Evolutionary conservation across 2,329 filamentous ascomycete genomes (phyloP).

Genomic region (Colletotrichum abscissum): DNA sequence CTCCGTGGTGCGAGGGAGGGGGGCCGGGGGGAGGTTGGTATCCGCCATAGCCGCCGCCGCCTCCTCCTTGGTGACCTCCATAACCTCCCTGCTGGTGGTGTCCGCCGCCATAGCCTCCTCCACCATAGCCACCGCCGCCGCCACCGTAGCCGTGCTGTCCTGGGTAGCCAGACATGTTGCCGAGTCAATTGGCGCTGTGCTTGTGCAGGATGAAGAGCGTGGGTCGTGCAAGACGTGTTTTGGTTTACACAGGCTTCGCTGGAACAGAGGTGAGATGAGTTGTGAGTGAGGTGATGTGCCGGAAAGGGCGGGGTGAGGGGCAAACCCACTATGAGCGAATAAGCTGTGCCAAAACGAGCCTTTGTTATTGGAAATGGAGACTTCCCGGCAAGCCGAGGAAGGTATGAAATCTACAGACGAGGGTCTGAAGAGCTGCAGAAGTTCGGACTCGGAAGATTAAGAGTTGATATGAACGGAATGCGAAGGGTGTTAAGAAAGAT

Average conservation of each 20-base stretch:
- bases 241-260: constrained; percentile 4
- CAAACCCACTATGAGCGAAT: constrained; percentile 23
- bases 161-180: constrained; percentile 48
- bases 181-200: background rate
- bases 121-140: constrained; percentile 40
- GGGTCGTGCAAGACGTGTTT: background rate
- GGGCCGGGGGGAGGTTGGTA: constrained; percentile 43
- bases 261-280: background rate
- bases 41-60: constrained; percentile 43
- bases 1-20: constrained; percentile 39
- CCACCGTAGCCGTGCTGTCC: constrained; percentile 52
- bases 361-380: background rate
- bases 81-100: constrained; percentile 37
- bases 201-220: background rate
- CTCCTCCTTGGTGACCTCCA: constrained; percentile 23
- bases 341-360: background rate
- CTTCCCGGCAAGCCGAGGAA: background rate
- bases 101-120: constrained; percentile 36
- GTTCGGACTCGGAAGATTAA: constrained; percentile 14
- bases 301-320: constrained; percentile 22
- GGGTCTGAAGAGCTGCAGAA: background rate
- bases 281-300: constrained; percentile 19
- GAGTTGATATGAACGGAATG: constrained; percentile 24
- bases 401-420: background rate
- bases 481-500: background rate